Base-by-base conservation (phyloP, 495 filamentous ascomycete genomes). In the Hapsidospora chrysogenum region DNA sequence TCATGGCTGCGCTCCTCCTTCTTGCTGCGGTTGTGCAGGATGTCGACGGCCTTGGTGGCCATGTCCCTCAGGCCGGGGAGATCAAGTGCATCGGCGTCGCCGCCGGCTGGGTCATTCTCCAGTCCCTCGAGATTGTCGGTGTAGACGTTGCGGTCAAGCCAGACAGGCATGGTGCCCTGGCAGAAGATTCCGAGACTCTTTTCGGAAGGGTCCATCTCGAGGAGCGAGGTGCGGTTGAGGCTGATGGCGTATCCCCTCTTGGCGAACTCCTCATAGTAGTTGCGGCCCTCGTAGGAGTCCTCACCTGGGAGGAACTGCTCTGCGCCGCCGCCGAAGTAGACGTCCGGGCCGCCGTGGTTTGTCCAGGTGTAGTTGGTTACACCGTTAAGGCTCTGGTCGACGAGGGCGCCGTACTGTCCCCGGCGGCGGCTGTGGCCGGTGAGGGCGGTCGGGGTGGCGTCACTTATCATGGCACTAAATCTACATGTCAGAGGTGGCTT, bases 41-140 rank as follows among this genome's bases (percentile, higher is more conserved):
- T 69, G 33, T 84, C 78, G 35, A 84, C 64, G 0, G 78, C 76
- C 54, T 84, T 84, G 26, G 81, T 57, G 0, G 78, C 82, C 78
- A 83, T 84, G n/a, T 84, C 75, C 49, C 78, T 80, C 13, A 81
- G 65, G 3, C 78, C 78, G 2, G 78, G 78, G 6, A 78, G 63
- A 39, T 84, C 77, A 5, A 61, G 60, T 2, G 78, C 77, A 19
- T 72, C 49, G 10, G 51, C 61, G 1, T 58, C 55, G 13, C 56
- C 63, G 15, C 78, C 76, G 4, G 68, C 61, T 0, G 78, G 76
- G 41, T 69, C 59, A 45, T 83, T 78, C 37, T 58, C 64, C 37
- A 72, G 61, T 44, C 58, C 61, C 27, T 50, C 44, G 1, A 80
- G 56, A 53, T 80, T 78, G 8, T 63, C 52, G 9, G 53, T 63